phyloP scores from a whole-genome alignment of 495 filamentous ascomycete genomes.

The Chlorociboria aeruginascens region DNA sequence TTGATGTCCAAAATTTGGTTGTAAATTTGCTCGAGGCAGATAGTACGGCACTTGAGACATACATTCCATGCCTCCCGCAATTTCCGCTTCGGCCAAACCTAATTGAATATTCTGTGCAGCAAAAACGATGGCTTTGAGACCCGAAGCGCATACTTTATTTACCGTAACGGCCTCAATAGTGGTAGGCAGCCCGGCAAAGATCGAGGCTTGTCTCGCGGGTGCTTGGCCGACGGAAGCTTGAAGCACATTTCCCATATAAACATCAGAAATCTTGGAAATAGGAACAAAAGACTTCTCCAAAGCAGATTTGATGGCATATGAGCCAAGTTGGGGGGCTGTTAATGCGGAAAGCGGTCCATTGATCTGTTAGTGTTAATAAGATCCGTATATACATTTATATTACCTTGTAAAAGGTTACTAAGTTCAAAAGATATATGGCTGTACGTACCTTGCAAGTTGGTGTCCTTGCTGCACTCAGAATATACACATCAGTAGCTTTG shows the following conservation, averaged over 20 bases:
- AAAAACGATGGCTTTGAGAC: constrained; percentile 75
- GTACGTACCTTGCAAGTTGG: constrained; percentile 57
- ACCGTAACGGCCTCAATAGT: constrained; percentile 53
- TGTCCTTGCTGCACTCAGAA: constrained; percentile 75
- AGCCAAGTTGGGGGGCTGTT: constrained; percentile 69
- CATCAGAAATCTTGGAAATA: constrained; percentile 61
- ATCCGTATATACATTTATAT: no score
- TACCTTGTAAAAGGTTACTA: constrained; percentile 36
- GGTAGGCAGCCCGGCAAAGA: constrained; percentile 66
- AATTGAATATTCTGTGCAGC: constrained; percentile 88
- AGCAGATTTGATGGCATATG: constrained; percentile 75
- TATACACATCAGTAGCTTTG: constrained; percentile 54
- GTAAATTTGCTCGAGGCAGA: constrained; percentile 54
- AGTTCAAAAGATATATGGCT: constrained; percentile 56
- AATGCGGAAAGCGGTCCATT: constrained; percentile 36
- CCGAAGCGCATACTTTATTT: constrained; percentile 93
- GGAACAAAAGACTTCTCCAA: constrained; percentile 71
- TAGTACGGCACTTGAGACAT: constrained; percentile 92
- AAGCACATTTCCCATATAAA: constrained; percentile 96
- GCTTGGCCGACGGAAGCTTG: constrained; percentile 74
- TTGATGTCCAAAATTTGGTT: constrained; percentile 42
- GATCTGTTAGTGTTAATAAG: neutral
- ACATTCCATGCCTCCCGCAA: constrained; percentile 92
- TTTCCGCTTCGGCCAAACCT: constrained; percentile 66
- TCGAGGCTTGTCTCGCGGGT: constrained; percentile 75